phyloP scores from a whole-genome alignment of 2,329 filamentous ascomycete species.

The Raffaelea albimanens region DNA sequence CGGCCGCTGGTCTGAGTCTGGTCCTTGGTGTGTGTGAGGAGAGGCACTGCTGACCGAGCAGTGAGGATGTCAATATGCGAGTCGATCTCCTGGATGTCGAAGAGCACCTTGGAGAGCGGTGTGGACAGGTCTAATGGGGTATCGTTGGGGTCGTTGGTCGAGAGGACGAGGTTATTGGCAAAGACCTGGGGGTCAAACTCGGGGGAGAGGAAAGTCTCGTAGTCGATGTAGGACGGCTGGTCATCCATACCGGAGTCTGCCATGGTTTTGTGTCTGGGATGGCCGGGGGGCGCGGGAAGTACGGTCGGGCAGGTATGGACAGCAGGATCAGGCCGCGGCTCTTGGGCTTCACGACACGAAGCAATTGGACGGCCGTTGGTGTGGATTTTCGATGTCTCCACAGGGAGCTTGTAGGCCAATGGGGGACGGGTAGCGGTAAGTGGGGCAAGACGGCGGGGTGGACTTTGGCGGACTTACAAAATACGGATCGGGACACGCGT shows the following conservation, averaged over 20 bases:
- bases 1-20: conserved; percentile 64
- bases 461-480: too few relatives aligned
- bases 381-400: too few relatives aligned
- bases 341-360: too few relatives aligned
- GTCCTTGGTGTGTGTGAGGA: conserved; percentile 67
- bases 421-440: too few relatives aligned
- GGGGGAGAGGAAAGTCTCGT: conserved; percentile 79
- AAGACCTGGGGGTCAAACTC: conserved; percentile 73
- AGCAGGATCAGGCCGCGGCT: too few relatives aligned
- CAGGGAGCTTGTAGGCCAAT: too few relatives aligned
- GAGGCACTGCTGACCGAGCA: conserved; percentile 70
- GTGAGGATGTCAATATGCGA: conserved; percentile 89
- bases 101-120: conserved; percentile 83
- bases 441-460: too few relatives aligned
- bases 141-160: conserved; percentile 88
- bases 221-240: conserved; percentile 83
- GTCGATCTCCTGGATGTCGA: conserved; percentile 94
- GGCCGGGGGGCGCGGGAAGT: too few relatives aligned
- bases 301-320: too few relatives aligned
- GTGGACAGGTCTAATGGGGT: conserved; percentile 87
- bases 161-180: conserved; percentile 78
- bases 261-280: conserved; percentile 16
- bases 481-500: too few relatives aligned
- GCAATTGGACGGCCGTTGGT: too few relatives aligned
- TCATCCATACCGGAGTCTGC: conserved; percentile 24